Base-by-base conservation (phyloP, 176 grass and related monocot species). In the Rhynchospora tenuis region DNA sequence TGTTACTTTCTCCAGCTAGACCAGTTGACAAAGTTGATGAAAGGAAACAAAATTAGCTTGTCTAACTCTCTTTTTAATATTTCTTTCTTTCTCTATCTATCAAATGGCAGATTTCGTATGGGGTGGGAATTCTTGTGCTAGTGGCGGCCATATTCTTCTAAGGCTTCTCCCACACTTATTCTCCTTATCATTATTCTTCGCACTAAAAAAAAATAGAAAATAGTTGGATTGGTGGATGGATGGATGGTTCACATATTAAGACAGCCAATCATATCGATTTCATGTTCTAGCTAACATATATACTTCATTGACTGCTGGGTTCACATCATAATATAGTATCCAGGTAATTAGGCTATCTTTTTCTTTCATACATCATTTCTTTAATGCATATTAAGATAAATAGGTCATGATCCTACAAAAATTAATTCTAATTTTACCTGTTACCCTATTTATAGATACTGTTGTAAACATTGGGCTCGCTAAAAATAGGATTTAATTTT, bases 41-140 rank as follows among this genome's bases (percentile, higher is more conserved):
- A 24, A 84, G 67, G 9, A 64, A 75, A 50, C 66, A 23, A 19
- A 79, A 26, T 23, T 60, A 60, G 45, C 52, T 84, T 77, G 20
- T 59, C 83, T 87, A 5, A 24, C 59, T 29, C 11, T 81, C 48
- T 13, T 17, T 70, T 65, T 29, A 10, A 9, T 57, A 67, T 57
- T 74, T 14, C 50, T 19, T 6, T 72, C 51, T 83, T 55, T n/a
- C 4, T 74, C 42, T 51, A 22, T 6, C 10, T 71, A 26, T 4
- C 84, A 23, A 85, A 84, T 90, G 87, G 83, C 87, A 92, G 92
- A 88, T 86, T 77, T 89, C 85, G 82, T 90, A 84, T 82, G 6
- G 4, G 85, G 19, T 46, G 72, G 86, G 87, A 84, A 90, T 90
- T 59, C 85, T 89, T 89, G 78, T 78, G 80, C 87, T 91, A 55